Conservation (phyloP, 1,139 yeast genomes). For the Pichia inconspicua region DNA sequence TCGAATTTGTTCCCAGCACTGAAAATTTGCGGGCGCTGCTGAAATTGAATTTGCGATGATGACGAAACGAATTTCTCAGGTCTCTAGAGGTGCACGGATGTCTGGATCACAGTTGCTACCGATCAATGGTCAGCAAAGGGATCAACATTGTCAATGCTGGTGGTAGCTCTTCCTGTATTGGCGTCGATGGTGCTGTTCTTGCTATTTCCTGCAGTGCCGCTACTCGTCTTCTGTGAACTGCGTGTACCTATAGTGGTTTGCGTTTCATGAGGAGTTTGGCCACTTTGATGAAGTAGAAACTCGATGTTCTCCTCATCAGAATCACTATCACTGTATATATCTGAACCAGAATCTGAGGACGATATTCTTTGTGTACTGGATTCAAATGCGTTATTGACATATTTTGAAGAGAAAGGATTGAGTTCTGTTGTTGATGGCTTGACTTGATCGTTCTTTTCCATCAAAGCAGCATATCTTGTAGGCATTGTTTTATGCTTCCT, state of each 20-base stretch:
- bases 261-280: neutral
- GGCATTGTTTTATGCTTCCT: conserved; percentile 5
- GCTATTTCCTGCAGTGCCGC: neutral
- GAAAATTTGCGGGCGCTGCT: too few relatives aligned
- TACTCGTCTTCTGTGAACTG: neutral
- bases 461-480: conserved; percentile 12
- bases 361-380: conserved; percentile 11
- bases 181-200: neutral
- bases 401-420: conserved; percentile 3
- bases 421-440: neutral
- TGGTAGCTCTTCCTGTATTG: neutral
- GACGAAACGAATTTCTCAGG: too few relatives aligned
- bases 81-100: conserved; percentile 3
- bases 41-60: too few relatives aligned
- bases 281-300: conserved; percentile 20
- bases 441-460: conserved; percentile 8
- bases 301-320: conserved; percentile 29
- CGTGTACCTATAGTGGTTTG: neutral
- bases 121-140: neutral
- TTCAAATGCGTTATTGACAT: neutral
- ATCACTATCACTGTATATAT: conserved; percentile 12
- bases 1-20: too few relatives aligned
- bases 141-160: neutral
- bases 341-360: conserved; percentile 7
- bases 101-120: neutral